A percentile compares a stretch with the other conserved stretches of the same genome.
These are phyloP conservation scores for Nicotiana rustica DNA, from an alignment of 305 asterid genomes.

Conservation along the genomic window DNA sequence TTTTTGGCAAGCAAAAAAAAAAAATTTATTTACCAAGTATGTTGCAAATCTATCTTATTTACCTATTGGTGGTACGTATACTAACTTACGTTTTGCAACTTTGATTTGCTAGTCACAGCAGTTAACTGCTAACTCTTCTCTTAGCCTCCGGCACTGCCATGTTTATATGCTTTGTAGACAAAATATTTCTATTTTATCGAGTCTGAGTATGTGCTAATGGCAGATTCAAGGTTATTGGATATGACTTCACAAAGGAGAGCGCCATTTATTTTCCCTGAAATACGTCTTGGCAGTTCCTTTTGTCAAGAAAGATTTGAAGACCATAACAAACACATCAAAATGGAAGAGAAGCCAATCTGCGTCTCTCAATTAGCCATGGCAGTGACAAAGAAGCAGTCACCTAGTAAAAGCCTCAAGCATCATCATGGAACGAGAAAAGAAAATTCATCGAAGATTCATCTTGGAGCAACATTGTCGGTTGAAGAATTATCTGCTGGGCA, in stretches of 20 bases:
- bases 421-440: conserved; percentile 35
- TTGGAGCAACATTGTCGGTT: conserved; percentile 32
- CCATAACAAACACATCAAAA: conserved; percentile 32
- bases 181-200: neutral
- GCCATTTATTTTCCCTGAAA: conserved; percentile 43
- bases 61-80: neutral
- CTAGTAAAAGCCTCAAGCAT: conserved; percentile 33
- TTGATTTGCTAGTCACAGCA: neutral
- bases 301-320: conserved; percentile 42
- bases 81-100: neutral
- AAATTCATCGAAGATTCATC: conserved; percentile 39
- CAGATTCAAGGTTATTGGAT: conserved; percentile 52
- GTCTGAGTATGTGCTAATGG: neutral
- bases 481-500: conserved; percentile 42
- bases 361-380: conserved; percentile 34
- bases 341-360: conserved; percentile 39
- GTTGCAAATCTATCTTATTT: neutral
- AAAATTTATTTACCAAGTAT: neutral
- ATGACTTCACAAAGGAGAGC: conserved; percentile 42
- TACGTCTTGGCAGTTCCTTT: conserved; percentile 46
- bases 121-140: neutral
- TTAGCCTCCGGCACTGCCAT: neutral
- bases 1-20: too few species aligned
- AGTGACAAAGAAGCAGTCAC: conserved; percentile 20
- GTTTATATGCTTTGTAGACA: neutral